Percentiles rank a stretch among this genome's conserved stretches.
Evolutionary conservation across 1,284 basidiomycete species (phyloP).

Genomic region (Laetiporus sulphureus): DNA sequence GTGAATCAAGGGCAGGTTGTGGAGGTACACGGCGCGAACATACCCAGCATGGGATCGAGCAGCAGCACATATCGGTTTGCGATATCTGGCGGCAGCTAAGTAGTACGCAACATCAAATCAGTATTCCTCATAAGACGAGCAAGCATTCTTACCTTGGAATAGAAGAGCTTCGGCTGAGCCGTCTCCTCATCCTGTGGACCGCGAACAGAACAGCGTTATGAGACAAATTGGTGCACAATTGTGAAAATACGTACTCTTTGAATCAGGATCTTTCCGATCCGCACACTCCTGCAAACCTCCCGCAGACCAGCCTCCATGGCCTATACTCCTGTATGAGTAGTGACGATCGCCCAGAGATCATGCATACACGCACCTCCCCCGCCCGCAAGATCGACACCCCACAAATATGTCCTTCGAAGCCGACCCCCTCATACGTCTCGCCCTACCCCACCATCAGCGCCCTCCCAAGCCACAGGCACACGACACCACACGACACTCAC

Average conservation of each 20-base stretch:
- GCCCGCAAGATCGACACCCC: conserved; percentile 90
- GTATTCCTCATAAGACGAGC: background rate
- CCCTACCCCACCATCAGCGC: conserved; percentile 42
- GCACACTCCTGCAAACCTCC: conserved; percentile 88
- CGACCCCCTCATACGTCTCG: conserved; percentile 79
- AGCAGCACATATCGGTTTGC: conserved; percentile 87
- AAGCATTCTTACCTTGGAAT: conserved; percentile 60
- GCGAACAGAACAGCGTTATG: background rate
- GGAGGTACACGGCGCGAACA: conserved; percentile 16
- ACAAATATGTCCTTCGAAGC: conserved; percentile 92
- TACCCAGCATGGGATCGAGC: conserved; percentile 96
- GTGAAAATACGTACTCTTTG: conserved; percentile 58
- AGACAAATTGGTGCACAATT: background rate
- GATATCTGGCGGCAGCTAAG: conserved; percentile 89
- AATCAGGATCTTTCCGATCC: conserved; percentile 92
- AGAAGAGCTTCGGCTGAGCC: conserved; percentile 83
- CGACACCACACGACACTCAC: conserved; percentile 29
- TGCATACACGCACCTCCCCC: conserved; percentile 63
- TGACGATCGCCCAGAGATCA: too few relatives aligned
- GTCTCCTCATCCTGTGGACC: conserved; percentile 84
- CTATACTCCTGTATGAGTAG: conserved; percentile 47
- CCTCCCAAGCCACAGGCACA: conserved; percentile 2
- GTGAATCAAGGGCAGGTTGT: background rate
- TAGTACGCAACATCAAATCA: background rate
- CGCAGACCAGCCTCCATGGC: conserved; percentile 93